Evolutionary conservation across 345 rosid genomes (phyloP).

Genomic region (Psidium friedrichsthalianum): DNA sequence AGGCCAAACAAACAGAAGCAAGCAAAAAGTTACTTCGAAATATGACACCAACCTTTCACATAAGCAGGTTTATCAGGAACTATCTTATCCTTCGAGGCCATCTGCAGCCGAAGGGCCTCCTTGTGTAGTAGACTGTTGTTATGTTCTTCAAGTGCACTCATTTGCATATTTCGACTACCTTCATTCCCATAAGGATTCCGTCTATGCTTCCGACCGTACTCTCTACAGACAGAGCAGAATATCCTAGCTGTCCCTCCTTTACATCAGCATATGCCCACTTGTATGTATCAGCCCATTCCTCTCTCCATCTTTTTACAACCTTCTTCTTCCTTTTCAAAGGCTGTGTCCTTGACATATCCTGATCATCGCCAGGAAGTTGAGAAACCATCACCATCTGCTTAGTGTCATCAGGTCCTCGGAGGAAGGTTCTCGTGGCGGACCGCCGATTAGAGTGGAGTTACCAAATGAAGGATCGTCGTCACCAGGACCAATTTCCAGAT

Average conservation of each 20-base stretch:
- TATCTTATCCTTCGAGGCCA: conserved; percentile 93
- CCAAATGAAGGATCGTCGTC: conserved; percentile 86
- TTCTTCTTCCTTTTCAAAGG: conserved; percentile 87
- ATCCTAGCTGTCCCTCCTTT: conserved; percentile 94
- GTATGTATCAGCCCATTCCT: conserved; percentile 99
- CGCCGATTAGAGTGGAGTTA: conserved; percentile 58
- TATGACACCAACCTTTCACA: conserved; percentile 61
- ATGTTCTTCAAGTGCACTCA: conserved; percentile 99
- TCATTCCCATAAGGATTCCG: conserved; percentile 98
- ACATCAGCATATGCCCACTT: conserved; percentile 99
- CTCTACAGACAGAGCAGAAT: conserved; percentile 94
- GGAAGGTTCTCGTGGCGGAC: conserved; percentile 54
- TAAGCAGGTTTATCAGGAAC: conserved; percentile 78
- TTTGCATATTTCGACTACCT: conserved; percentile 99
- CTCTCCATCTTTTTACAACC: conserved; percentile 99
- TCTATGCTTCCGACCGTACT: conserved; percentile 93
- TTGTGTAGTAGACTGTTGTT: conserved; percentile 98
- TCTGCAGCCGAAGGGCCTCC: conserved; percentile 97
- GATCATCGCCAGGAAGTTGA: conserved; percentile 56
- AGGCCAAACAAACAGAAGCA: not conserved
- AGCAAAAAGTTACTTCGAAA: not conserved
- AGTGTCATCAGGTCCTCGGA: conserved; percentile 68
- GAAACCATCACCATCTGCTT: conserved; percentile 73
- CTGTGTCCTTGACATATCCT: conserved; percentile 52
- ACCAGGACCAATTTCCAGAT: conserved; percentile 92